Base-by-base conservation (phyloP, 495 filamentous ascomycete genomes). In the Glutinoglossum americanum region DNA sequence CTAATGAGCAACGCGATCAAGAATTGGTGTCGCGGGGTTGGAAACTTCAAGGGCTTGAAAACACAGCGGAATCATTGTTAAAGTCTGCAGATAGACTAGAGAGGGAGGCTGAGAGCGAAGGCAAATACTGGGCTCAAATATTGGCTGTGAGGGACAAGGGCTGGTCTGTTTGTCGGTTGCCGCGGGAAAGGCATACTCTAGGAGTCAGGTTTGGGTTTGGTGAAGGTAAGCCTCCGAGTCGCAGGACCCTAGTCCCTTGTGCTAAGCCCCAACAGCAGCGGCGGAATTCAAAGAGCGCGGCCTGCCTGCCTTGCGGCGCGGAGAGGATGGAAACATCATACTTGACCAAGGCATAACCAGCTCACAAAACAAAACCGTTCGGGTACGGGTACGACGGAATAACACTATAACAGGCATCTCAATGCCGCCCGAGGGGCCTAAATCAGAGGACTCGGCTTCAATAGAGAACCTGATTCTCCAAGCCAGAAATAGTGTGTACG, bases 141-240 rank as follows among this genome's bases (percentile, higher is more conserved):
- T 67, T 94, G 32, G 78, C 80, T 23, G 77, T 97, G 28, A 85
- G 81, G 60, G 78, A 89, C 47, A 80, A 81, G 30, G 86, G 89
- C 3, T 99, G 92, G 90, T 77, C 85, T 26, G 65, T 94, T 8
- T 87, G 78, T 62, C 74, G 83, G 26, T 63, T 89, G 26, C 85
- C 87, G 0, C 74, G 81, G 26, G 81, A 90, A 39, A 74, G 73
- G 55, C 79, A 87, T 64, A 81, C 80, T 1, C 71, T 97, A 32
- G 87, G 80, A 37, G 90, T 97, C 39, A 80, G 80, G 57, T 95
- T 87, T 71, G 93, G 93, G 11, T 95, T 94, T 67, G 71, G 81
- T 13, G 89, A 94, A 72, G 76, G 79, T 78, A 54, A 33, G 57
- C 60, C 32, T 10, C n/a, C 58, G 44, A 27, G 21, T 13, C 26